Conservation (phyloP, 148 eudicot species). For the Vaccinium corymbosum region DNA sequence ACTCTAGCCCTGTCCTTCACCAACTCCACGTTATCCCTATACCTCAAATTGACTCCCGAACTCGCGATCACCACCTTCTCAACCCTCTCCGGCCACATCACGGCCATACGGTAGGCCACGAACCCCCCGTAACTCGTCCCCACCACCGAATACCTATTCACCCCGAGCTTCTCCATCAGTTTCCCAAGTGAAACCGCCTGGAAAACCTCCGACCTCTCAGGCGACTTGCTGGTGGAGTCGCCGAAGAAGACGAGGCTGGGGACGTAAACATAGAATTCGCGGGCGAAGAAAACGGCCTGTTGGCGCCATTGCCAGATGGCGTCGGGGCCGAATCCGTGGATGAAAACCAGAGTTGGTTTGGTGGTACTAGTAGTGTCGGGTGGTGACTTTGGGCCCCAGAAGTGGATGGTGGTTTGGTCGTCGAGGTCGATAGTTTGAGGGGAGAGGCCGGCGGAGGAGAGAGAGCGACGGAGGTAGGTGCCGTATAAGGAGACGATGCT, state of each 20-base stretch:
- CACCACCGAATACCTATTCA: conserved; percentile 35
- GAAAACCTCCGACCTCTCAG: conserved; percentile 41
- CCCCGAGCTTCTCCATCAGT: conserved; percentile 41
- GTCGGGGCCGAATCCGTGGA: conserved; percentile 56
- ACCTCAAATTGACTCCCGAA: conserved; percentile 42
- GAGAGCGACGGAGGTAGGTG: conserved; percentile 34
- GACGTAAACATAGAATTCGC: conserved; percentile 36
- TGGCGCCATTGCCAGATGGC: conserved; percentile 54
- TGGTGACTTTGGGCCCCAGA: conserved; percentile 37
- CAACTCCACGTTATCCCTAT: conserved; percentile 29
- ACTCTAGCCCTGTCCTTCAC: conserved; percentile 29
- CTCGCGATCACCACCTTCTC: conserved; percentile 54
- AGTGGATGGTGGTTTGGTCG: conserved; percentile 43
- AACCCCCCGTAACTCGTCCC: conserved; percentile 68
- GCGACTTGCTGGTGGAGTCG: conserved; percentile 27
- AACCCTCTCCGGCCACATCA: conserved; percentile 58
- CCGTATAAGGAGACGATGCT: conserved; percentile 36
- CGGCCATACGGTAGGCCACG: conserved; percentile 52
- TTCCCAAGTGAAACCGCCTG: conserved; percentile 41
- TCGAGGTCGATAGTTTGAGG: conserved; percentile 26
- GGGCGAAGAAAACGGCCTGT: conserved; percentile 33
- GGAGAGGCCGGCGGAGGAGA: conserved; percentile 34
- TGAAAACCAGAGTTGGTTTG: conserved; percentile 36
- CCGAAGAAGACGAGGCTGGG: conserved; percentile 58
- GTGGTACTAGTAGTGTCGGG: neutral